Percentiles rank a stretch among this genome's conserved stretches.
Evolutionary conservation across 2,329 filamentous ascomycete species (phyloP).

Genomic region (Pseudocercospora musae): DNA sequence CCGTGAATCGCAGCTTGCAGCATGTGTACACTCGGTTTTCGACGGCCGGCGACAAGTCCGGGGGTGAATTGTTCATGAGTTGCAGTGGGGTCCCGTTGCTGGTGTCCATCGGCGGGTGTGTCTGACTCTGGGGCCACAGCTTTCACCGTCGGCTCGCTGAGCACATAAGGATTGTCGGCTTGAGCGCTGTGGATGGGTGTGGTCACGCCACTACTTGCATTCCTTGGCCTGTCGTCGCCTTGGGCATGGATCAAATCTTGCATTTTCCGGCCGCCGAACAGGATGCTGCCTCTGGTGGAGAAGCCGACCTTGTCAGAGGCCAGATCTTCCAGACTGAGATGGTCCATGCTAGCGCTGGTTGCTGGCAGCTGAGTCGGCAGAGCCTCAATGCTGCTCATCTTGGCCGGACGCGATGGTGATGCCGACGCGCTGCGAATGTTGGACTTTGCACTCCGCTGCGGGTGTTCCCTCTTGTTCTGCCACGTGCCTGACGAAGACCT

Average conservation of each 20-base stretch:
- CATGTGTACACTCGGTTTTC: conserved; percentile 38
- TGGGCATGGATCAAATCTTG: conserved; percentile 29
- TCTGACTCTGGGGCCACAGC: not conserved
- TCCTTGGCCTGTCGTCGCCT: conserved; percentile 17
- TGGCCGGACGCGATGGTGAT: conserved; percentile 5
- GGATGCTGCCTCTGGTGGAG: conserved; percentile 58
- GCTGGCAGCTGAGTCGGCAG: conserved; percentile 55
- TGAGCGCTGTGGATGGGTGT: conserved; percentile 2
- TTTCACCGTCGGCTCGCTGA: not conserved
- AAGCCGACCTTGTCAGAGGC: conserved; percentile 54
- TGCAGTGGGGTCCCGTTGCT: conserved; percentile 1
- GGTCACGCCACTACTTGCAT: conserved; percentile 3
- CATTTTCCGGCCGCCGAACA: conserved; percentile 53
- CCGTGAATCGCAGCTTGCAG: conserved; percentile 35
- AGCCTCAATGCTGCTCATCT: conserved; percentile 42
- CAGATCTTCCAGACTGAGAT: conserved; percentile 50
- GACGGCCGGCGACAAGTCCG: conserved; percentile 29
- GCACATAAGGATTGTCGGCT: not conserved
- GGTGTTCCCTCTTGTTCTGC: conserved; percentile 15
- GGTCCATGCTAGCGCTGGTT: conserved; percentile 49
- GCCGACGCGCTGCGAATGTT: conserved; percentile 6
- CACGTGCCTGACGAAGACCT: conserved; percentile 6
- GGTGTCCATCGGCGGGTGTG: not conserved
- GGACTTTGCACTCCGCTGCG: not conserved
- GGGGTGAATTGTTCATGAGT: conserved; percentile 6